Evolutionary conservation across 352 stramenopile species (phyloP).

Genomic region (Aphanomyces invadans): DNA sequence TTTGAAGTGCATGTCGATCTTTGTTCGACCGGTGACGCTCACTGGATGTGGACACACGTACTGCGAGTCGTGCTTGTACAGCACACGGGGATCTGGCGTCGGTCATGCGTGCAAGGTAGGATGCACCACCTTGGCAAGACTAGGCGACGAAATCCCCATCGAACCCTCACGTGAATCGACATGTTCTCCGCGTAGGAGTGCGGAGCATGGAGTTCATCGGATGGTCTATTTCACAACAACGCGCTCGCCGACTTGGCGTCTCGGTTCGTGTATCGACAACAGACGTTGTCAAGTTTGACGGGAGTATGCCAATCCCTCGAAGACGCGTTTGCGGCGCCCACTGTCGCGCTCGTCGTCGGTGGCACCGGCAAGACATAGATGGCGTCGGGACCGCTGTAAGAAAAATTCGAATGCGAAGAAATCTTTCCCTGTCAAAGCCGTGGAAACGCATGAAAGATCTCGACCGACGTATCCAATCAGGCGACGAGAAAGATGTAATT

Average conservation of each 20-base stretch:
- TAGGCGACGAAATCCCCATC: too few species aligned
- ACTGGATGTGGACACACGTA: conserved; percentile 67
- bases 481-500: not conserved
- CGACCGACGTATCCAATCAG: not conserved
- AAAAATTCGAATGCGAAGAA: conserved; percentile 10
- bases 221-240: conserved; percentile 59
- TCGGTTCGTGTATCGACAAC: conserved; percentile 65
- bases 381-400: not conserved
- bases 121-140: too few species aligned
- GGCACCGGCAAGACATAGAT: conserved; percentile 7
- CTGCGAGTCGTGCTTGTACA: conserved; percentile 41
- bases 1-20: conserved; percentile 61
- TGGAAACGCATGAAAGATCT: conserved; percentile 25
- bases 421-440: conserved; percentile 5
- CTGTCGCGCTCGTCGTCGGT: conserved; percentile 5
- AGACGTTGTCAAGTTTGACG: conserved; percentile 51
- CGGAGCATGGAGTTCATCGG: conserved; percentile 20
- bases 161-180: too few species aligned
- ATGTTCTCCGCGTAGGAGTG: conserved; percentile 29
- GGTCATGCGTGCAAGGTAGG: conserved; percentile 9
- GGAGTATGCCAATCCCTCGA: conserved; percentile 62
- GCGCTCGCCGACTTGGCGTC: conserved; percentile 60
- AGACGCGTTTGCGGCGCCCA: conserved; percentile 41
- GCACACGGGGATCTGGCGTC: not conserved
- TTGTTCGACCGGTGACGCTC: conserved; percentile 54